Percentiles rank a stretch among this genome's conserved stretches.
phyloP scores from a whole-genome alignment of 1,284 basidiomycete species.

The Anthracocystis panici-leucophaei region DNA sequence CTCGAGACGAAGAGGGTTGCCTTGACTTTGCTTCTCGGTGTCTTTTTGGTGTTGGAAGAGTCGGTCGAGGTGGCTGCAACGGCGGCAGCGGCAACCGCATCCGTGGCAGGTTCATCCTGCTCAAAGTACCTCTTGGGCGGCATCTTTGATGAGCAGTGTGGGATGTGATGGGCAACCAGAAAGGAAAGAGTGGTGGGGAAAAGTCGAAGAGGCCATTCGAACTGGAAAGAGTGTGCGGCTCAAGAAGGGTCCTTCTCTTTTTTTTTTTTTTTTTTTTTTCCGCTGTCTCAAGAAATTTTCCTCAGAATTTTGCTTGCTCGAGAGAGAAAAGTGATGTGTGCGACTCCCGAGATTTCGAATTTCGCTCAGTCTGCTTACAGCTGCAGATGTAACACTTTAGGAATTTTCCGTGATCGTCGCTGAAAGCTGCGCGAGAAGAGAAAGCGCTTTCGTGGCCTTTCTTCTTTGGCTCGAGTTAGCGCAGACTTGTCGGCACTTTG shows the following conservation, averaged over 20 bases:
- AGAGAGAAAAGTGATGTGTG: conserved; percentile 3
- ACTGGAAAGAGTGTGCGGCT: neutral
- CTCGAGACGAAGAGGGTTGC: conserved; percentile 71
- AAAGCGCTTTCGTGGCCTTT: conserved; percentile 29
- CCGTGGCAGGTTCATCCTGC: conserved; percentile 36
- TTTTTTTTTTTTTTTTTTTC: too few species aligned
- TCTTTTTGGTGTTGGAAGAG: conserved; percentile 11
- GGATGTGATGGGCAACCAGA: too few species aligned
- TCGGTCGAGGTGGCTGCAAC: conserved; percentile 7
- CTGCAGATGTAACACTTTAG: conserved; percentile 2
- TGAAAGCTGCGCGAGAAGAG: too few species aligned
- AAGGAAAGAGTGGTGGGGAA: neutral
- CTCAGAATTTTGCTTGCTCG: conserved; percentile 8
- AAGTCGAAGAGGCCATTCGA: too few species aligned
- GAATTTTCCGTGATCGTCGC: conserved; percentile 19
- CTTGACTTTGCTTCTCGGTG: conserved; percentile 21
- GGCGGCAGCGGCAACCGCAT: neutral
- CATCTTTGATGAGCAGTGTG: conserved; percentile 23
- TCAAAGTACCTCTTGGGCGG: conserved; percentile 58
- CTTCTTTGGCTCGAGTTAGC: neutral
- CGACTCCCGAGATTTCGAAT: conserved; percentile 27
- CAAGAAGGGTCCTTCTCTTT: conserved; percentile 6
- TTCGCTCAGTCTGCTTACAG: neutral
- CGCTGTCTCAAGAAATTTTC: conserved; percentile 18
- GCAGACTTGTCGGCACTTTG: conserved; percentile 9